Base-by-base conservation (phyloP, 306 rosid species). In the Lathyrus sativus region DNA sequence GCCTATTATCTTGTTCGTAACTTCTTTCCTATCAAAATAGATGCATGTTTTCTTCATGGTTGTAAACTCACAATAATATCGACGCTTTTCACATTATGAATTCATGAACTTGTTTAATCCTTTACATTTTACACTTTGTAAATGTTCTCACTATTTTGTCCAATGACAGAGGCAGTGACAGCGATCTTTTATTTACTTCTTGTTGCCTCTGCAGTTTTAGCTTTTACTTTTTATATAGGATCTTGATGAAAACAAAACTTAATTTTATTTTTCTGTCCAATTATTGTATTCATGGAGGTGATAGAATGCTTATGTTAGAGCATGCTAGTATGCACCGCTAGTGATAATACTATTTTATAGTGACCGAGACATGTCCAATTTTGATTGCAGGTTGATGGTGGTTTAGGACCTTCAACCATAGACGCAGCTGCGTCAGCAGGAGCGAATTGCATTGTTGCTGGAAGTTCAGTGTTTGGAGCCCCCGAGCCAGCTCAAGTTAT, bases 391-490 rank as follows among this genome's bases (percentile, higher is more conserved):
- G 97, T 93, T 59, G 99, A 93, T 69, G 99, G 99, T 46, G 97
- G 97, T 22, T 78, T 93, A 77, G 99, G 99, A 58, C 95, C 97
- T 81, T 93, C 99, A 60, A 93, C 97, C 59, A 86, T 93, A 26
- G 85, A 82, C 6, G 15, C 11, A 9, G 97, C 99, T 6, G 95
- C 97, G 53, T 72, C 88, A 13, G 96, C 97, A 0, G 97, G 97
- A 62, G 97, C 97, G 37, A 90, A 93, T 71, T 93, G 97, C 82
- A 90, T 93, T 56, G 99, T 93, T 45, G 97, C 97, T 13, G 97
- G 99, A 76, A 93, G 96, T 77, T 93, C 99, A 10, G 97, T 93
- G 73, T 90, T 93, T 66, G 96, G 99, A 76, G 92, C 95, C 71
- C 70, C 96, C 4, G 90, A 90, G 50, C 99, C 99, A 46, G 86